Conservation (phyloP, 2,329 filamentous ascomycete species). For the Hymenoscyphus salicellus region DNA sequence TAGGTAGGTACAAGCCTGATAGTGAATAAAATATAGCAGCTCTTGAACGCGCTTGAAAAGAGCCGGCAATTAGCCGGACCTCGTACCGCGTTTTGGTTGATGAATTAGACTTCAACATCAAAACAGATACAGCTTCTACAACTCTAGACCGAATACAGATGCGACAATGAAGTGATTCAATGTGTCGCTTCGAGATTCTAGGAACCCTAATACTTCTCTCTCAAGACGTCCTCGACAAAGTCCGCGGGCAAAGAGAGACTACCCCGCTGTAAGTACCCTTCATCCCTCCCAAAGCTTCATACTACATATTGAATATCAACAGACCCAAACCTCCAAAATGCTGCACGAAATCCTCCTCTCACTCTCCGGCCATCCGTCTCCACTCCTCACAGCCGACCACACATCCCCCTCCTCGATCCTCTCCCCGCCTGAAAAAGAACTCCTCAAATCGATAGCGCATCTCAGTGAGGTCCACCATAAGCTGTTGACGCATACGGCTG, state of each 20-base stretch:
- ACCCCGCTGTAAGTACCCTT: constrained; percentile 12
- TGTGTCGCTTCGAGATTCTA: constrained; percentile 37
- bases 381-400: constrained; percentile 65
- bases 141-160: not conserved
- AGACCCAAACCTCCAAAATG: constrained; percentile 52
- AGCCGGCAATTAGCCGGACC: not conserved
- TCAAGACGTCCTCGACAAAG: constrained; percentile 26
- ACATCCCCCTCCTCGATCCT: constrained; percentile 49
- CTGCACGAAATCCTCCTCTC: constrained; percentile 98
- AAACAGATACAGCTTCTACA: not conserved
- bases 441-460: constrained; percentile 73
- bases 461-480: constrained; percentile 75
- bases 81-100: not conserved
- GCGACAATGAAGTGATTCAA: constrained; percentile 19
- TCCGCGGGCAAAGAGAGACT: constrained; percentile 14
- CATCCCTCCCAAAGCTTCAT: not conserved
- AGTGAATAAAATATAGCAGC: no score
- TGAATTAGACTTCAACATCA: not conserved
- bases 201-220: constrained; percentile 32
- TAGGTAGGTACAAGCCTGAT: no score
- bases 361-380: constrained; percentile 88
- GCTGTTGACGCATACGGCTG: constrained; percentile 63
- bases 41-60: not conserved
- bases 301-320: not conserved
- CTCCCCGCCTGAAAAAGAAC: constrained; percentile 77